Conservation (phyloP, 208 protist genomes). For the Trypanosoma grayi region DNA sequence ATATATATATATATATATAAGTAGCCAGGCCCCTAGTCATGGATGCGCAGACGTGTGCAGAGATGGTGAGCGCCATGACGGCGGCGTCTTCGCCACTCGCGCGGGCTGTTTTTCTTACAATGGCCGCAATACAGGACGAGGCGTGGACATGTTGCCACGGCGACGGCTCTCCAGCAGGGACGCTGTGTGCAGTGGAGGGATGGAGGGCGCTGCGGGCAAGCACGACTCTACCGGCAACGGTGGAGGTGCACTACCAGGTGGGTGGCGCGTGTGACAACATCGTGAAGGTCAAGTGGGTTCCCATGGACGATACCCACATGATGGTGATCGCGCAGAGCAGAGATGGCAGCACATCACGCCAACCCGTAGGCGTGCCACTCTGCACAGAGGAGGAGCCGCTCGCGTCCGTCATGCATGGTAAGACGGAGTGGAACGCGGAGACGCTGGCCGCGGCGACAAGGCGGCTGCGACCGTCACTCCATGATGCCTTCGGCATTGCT, state of each 20-base stretch:
- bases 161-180: background rate
- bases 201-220: constrained; percentile 3
- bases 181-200: background rate
- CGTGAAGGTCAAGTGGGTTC: constrained; percentile 25
- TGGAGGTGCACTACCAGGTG: constrained; percentile 11
- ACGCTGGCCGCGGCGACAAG: background rate
- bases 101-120: constrained; percentile 14
- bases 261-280: background rate
- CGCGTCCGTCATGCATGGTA: background rate
- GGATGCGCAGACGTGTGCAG: constrained; percentile 4
- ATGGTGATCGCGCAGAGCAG: constrained; percentile 13
- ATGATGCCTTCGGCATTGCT: background rate
- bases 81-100: background rate
- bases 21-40: background rate
- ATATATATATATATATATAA: constrained; percentile 18
- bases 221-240: background rate
- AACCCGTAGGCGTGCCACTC: constrained; percentile 9
- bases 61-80: constrained; percentile 8
- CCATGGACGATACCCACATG: constrained; percentile 16
- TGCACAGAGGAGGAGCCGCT: constrained; percentile 19
- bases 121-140: constrained; percentile 11
- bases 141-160: constrained; percentile 7
- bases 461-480: constrained; percentile 4
- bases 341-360: background rate
- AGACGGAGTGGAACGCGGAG: constrained; percentile 5